Percentiles rank a stretch among this genome's conserved stretches.
Evolutionary conservation across 352 stramenopile genomes (phyloP).

Genomic region (Pythium brassicae): DNA sequence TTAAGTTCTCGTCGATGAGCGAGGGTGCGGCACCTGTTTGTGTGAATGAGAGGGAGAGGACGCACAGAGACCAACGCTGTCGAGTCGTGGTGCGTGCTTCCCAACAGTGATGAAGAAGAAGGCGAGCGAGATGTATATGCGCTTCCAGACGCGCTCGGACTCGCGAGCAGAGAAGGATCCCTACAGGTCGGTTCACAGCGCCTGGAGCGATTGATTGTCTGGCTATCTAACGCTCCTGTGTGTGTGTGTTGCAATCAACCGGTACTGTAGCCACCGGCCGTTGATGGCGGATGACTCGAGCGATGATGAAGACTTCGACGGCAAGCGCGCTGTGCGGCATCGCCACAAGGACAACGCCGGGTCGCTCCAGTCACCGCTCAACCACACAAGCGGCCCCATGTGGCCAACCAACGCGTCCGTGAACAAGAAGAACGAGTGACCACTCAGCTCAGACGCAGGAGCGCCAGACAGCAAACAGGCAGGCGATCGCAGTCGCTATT

Average conservation of each 20-base stretch:
- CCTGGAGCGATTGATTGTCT: neutral
- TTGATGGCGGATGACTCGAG: slow-evolving; percentile 69
- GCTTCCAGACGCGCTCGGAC: slow-evolving; percentile 70
- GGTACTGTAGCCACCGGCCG: slow-evolving; percentile 55
- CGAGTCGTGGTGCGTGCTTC: slow-evolving; percentile 39
- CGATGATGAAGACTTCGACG: slow-evolving; percentile 60
- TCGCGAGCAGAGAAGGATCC: slow-evolving; percentile 42
- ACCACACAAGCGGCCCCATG: slow-evolving; percentile 15
- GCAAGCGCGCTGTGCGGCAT: slow-evolving; percentile 32
- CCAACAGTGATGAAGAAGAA: slow-evolving; percentile 69
- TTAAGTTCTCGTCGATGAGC: slow-evolving; percentile 75
- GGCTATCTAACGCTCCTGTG: neutral
- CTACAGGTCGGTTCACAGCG: slow-evolving; percentile 39
- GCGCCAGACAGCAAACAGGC: neutral
- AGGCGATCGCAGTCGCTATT: neutral
- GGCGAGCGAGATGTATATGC: slow-evolving; percentile 80
- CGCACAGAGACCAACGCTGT: neutral
- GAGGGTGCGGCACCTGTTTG: slow-evolving; percentile 29
- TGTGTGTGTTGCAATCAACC: too few relatives aligned
- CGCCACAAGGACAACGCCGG: slow-evolving; percentile 25
- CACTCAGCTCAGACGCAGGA: neutral
- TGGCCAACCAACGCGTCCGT: slow-evolving; percentile 21
- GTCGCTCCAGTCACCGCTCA: slow-evolving; percentile 17
- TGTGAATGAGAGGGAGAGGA: too few relatives aligned
- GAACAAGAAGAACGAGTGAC: slow-evolving; percentile 63